phyloP scores from a whole-genome alignment of 371 early-diverging fungal species.

The Mucor piriformis region DNA sequence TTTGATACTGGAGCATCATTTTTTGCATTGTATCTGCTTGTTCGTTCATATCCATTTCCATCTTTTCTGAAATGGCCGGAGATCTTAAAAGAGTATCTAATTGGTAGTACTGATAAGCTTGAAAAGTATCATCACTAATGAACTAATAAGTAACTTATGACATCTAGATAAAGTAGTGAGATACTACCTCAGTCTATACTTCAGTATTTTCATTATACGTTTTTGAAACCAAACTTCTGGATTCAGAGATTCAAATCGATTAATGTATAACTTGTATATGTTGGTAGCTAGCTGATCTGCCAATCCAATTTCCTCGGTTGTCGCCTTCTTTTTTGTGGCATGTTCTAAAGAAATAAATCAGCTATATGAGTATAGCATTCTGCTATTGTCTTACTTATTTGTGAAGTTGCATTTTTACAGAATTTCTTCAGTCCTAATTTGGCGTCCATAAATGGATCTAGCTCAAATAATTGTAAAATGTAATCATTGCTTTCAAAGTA shows the following conservation, averaged over 20 bases:
- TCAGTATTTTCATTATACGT: background rate
- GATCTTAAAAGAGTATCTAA: background rate
- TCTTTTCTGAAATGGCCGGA: background rate
- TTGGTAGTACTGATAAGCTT: background rate
- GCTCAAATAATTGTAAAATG: constrained; percentile 2
- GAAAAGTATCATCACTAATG: background rate
- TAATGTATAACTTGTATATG: constrained; percentile 1
- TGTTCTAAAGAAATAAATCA: background rate
- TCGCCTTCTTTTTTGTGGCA: no score
- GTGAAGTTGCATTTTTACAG: background rate
- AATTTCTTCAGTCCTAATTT: background rate
- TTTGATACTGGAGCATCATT: no score
- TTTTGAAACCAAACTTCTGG: constrained; percentile 1
- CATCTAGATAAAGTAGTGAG: background rate
- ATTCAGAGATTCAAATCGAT: constrained; percentile 1
- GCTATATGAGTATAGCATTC: background rate
- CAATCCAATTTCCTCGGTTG: no score
- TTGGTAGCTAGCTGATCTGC: background rate
- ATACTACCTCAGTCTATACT: constrained; percentile 5
- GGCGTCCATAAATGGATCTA: background rate
- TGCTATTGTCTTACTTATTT: background rate
- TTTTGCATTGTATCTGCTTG: background rate
- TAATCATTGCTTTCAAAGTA: constrained; percentile 1
- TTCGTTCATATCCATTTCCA: background rate
- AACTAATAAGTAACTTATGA: background rate